Conservation (phyloP, 2,329 filamentous ascomycete species). For the Fusarium sp. region DNA sequence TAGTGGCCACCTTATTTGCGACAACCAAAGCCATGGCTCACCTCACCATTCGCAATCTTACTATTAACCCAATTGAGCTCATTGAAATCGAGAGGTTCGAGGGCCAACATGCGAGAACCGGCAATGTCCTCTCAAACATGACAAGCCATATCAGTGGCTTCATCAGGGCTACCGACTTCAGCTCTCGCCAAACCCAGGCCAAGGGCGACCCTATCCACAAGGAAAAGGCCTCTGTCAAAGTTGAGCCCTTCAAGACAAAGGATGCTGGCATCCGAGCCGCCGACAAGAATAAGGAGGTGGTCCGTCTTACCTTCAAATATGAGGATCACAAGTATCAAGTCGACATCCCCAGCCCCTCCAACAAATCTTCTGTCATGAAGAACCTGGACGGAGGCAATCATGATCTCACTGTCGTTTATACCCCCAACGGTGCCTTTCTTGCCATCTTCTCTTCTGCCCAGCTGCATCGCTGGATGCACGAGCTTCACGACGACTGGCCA, state of each 20-base stretch:
- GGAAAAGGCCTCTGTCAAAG: slow-evolving; percentile 68
- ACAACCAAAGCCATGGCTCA: slow-evolving; percentile 52
- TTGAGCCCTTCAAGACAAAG: slow-evolving; percentile 74
- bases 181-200: slow-evolving; percentile 46
- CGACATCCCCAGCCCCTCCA: slow-evolving; percentile 72
- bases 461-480: slow-evolving; percentile 81
- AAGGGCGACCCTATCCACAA: slow-evolving; percentile 69
- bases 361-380: slow-evolving; percentile 68
- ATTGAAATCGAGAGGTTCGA: slow-evolving; percentile 78
- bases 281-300: slow-evolving; percentile 68
- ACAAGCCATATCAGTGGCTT: slow-evolving; percentile 55
- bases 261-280: slow-evolving; percentile 65
- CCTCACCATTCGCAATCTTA: slow-evolving; percentile 85
- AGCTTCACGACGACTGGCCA: slow-evolving; percentile 75
- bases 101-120: slow-evolving; percentile 53
- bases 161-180: slow-evolving; percentile 53
- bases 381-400: slow-evolving; percentile 60
- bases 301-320: slow-evolving; percentile 79
- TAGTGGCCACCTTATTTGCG: neutral
- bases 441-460: slow-evolving; percentile 76
- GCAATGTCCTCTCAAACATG: slow-evolving; percentile 56
- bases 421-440: slow-evolving; percentile 63
- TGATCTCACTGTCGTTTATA: slow-evolving; percentile 73
- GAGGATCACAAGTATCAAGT: slow-evolving; percentile 69
- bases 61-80: slow-evolving; percentile 75